Conservation (phyloP, 768 basidiomycete genomes). For the Hydnum rufescens region DNA sequence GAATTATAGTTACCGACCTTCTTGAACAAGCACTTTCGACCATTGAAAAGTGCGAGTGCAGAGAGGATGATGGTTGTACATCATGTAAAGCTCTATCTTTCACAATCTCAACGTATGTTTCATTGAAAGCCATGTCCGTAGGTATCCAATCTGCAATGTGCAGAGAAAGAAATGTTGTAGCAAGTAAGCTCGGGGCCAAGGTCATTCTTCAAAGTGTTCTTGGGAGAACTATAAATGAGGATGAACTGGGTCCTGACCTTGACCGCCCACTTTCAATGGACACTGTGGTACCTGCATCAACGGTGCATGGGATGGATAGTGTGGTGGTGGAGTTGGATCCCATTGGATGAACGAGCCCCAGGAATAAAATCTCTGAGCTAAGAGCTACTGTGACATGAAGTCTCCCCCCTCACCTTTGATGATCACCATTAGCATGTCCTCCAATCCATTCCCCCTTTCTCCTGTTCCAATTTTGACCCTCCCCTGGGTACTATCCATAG, state of each 20-base stretch:
- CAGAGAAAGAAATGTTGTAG: conserved; percentile 50
- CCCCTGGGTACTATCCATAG: too few species aligned
- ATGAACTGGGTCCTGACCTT: conserved; percentile 10
- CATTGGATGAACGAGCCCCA: too few species aligned
- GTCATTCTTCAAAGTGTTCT: conserved; percentile 46
- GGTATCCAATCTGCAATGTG: conserved; percentile 50
- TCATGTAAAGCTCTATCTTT: conserved; percentile 29
- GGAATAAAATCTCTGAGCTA: too few species aligned
- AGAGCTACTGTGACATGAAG: too few species aligned
- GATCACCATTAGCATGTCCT: too few species aligned
- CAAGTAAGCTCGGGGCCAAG: conserved; percentile 55
- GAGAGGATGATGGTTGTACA: conserved; percentile 35
- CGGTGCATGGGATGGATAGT: too few species aligned
- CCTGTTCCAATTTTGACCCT: too few species aligned
- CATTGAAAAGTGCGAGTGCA: conserved; percentile 44
- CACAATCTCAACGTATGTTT: background rate
- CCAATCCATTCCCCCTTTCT: too few species aligned
- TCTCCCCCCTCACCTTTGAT: too few species aligned
- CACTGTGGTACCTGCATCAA: background rate
- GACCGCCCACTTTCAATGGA: background rate
- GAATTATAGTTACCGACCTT: conserved; percentile 39
- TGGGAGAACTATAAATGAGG: conserved; percentile 22
- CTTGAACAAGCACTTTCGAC: conserved; percentile 36
- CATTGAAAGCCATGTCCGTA: conserved; percentile 14
- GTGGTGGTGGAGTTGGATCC: too few species aligned